Conservation (phyloP, 2,329 filamentous ascomycete species). For the Stagonosporopsis vannaccii region DNA sequence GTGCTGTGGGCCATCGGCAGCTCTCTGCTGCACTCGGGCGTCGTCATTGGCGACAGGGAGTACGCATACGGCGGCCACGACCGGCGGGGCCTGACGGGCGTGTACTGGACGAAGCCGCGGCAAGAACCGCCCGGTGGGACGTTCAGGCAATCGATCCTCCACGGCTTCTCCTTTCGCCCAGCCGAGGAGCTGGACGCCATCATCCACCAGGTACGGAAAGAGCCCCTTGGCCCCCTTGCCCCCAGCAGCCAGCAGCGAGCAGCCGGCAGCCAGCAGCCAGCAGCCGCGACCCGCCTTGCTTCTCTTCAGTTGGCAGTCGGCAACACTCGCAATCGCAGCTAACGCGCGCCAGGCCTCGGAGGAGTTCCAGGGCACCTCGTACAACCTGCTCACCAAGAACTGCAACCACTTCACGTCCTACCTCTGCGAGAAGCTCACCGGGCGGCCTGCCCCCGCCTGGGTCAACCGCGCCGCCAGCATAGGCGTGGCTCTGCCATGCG, state of each 20-base stretch:
- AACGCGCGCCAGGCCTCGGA: slow-evolving; percentile 62
- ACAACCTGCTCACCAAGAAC: slow-evolving; percentile 83
- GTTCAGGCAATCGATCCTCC: slow-evolving; percentile 76
- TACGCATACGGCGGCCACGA: slow-evolving; percentile 88
- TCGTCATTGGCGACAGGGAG: slow-evolving; percentile 80
- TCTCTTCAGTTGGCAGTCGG: no score
- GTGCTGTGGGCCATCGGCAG: slow-evolving; percentile 79
- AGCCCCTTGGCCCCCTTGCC: no score
- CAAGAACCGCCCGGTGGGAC: slow-evolving; percentile 78
- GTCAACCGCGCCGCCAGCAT: slow-evolving; percentile 86
- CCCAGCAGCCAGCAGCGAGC: no score
- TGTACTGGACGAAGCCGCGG: slow-evolving; percentile 80
- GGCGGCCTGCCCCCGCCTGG: slow-evolving; percentile 74
- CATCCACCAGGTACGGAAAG: slow-evolving; percentile 61
- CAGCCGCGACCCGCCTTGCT: no score
- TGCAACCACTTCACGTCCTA: slow-evolving; percentile 89
- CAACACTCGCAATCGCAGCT: slow-evolving; percentile 10
- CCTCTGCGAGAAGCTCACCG: slow-evolving; percentile 76
- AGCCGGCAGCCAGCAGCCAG: no score
- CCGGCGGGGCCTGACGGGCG: slow-evolving; percentile 72
- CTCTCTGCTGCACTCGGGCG: slow-evolving; percentile 81
- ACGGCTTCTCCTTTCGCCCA: slow-evolving; percentile 77
- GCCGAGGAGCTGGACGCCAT: slow-evolving; percentile 74
- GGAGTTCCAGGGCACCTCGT: slow-evolving; percentile 76
- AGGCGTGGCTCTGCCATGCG: slow-evolving; percentile 79